phyloP scores from a whole-genome alignment of 176 grass and related monocot genomes.

The Phoenix roebelenii region DNA sequence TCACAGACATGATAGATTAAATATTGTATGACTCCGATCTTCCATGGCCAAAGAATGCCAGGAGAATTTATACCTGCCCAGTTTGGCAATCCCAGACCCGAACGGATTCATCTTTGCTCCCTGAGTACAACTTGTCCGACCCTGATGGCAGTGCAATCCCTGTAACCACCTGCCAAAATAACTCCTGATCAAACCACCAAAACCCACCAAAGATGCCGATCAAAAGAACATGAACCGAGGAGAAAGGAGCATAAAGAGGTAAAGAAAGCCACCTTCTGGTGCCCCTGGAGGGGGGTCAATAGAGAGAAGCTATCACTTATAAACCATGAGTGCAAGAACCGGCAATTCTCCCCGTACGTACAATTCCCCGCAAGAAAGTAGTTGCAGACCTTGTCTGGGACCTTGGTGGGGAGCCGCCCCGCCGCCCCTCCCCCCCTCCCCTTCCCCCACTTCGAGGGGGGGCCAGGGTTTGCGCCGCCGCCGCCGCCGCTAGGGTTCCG shows the following conservation, averaged over 20 bases:
- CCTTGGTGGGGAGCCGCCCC: slow-evolving; percentile 13
- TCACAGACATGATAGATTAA: slow-evolving; percentile 20
- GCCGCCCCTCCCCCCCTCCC: slow-evolving; percentile 27
- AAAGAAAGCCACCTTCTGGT: slow-evolving; percentile 46
- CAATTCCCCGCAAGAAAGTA: slow-evolving; percentile 60
- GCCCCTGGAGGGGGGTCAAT: slow-evolving; percentile 68
- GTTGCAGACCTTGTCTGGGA: slow-evolving; percentile 44
- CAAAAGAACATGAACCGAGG: neutral
- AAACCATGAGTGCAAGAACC: slow-evolving; percentile 57
- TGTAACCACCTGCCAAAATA: slow-evolving; percentile 41
- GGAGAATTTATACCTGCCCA: slow-evolving; percentile 61
- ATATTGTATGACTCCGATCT: slow-evolving; percentile 5
- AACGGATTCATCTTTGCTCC: slow-evolving; percentile 78
- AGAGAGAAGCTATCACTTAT: slow-evolving; percentile 56
- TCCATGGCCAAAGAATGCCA: slow-evolving; percentile 19
- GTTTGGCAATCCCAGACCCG: slow-evolving; percentile 90
- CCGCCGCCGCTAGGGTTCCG: slow-evolving; percentile 48
- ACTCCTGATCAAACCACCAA: neutral
- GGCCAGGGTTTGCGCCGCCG: slow-evolving; percentile 15
- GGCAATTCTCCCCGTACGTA: slow-evolving; percentile 56
- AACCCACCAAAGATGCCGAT: neutral
- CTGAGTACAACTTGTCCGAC: slow-evolving; percentile 91
- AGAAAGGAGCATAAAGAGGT: neutral
- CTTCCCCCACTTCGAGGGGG: slow-evolving; percentile 63
- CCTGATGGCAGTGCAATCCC: slow-evolving; percentile 66